phyloP scores from a whole-genome alignment of 805 yeast species.

The Saccharomycopsis sp. region DNA sequence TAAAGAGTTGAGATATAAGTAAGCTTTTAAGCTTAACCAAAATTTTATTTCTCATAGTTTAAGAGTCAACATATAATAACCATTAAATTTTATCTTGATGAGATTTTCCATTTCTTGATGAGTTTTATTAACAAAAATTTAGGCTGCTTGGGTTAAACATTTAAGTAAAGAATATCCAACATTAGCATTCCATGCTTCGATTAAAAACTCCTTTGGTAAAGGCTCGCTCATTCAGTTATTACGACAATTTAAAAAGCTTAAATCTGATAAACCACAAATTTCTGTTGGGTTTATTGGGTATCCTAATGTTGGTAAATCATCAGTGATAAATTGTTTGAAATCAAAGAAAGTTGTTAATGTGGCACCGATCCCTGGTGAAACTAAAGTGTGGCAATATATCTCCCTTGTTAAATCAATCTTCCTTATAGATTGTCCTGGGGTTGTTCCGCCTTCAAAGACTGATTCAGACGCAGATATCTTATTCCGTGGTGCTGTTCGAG shows the following conservation, averaged over 20 bases:
- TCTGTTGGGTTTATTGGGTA: conserved; percentile 97
- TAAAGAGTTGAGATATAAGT: conserved; percentile 41
- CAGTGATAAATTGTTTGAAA: conserved; percentile 88
- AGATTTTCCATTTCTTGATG: conserved; percentile 10
- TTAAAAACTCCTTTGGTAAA: conserved; percentile 95
- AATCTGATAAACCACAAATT: conserved; percentile 88
- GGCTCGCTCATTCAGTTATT: conserved; percentile 90
- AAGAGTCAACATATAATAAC: conserved; percentile 20
- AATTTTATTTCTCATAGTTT: conserved; percentile 18
- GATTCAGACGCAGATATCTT: conserved; percentile 89
- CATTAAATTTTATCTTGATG: conserved; percentile 7
- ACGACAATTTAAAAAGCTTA: conserved; percentile 87
- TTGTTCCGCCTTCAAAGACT: conserved; percentile 89
- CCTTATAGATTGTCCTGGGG: conserved; percentile 97
- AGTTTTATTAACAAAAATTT: conserved; percentile 9
- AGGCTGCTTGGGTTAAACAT: conserved; percentile 99
- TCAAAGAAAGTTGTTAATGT: conserved; percentile 94
- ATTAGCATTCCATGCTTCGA: conserved; percentile 95
- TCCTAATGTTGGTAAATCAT: conserved; percentile 97
- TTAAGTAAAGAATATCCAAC: conserved; percentile 90
- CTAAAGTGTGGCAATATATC: conserved; percentile 98
- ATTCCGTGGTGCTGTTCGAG: conserved; percentile 96
- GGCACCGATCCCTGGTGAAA: conserved; percentile 98
- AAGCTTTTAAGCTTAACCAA: no score
- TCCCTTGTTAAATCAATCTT: conserved; percentile 94